phyloP scores from a whole-genome alignment of 495 filamentous ascomycete species.

The Penicillium canescens region DNA sequence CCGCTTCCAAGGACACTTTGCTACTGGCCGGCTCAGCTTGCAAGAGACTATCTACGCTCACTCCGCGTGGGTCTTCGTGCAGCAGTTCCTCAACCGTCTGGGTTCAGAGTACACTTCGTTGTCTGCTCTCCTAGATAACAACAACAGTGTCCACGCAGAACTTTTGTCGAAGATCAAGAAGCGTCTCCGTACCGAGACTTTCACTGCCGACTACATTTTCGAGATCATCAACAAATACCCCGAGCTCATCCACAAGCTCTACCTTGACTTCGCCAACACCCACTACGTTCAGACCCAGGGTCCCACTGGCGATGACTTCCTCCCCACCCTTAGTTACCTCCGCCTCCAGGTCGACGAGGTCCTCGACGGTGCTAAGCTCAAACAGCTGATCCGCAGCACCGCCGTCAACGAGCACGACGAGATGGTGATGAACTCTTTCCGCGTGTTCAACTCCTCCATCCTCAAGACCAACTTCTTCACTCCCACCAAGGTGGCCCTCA shows the following conservation, averaged over 20 bases:
- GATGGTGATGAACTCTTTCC: conserved; percentile 98
- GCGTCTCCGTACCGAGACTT: conserved; percentile 91
- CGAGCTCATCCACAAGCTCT: conserved; percentile 81
- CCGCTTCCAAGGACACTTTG: conserved; percentile 87
- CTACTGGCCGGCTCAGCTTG: conserved; percentile 82
- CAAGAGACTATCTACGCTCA: conserved; percentile 98
- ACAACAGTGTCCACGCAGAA: conserved; percentile 82
- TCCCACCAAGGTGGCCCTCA: conserved; percentile 95
- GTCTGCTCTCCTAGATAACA: conserved; percentile 74
- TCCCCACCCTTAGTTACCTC: conserved; percentile 78
- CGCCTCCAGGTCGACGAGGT: conserved; percentile 72
- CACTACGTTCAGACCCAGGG: conserved; percentile 87
- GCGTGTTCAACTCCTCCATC: conserved; percentile 85
- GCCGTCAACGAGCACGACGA: conserved; percentile 93
- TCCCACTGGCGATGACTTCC: conserved; percentile 65
- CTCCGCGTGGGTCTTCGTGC: conserved; percentile 94
- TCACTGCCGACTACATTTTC: conserved; percentile 95
- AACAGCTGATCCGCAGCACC: conserved; percentile 76
- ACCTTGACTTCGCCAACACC: conserved; percentile 86
- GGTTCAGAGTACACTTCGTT: conserved; percentile 90
- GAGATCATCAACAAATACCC: conserved; percentile 96
- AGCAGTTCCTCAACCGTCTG: conserved; percentile 94
- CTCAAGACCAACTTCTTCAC: conserved; percentile 99
- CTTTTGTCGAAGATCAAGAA: conserved; percentile 95
- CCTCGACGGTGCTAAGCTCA: conserved; percentile 74